Evolutionary conservation across 257 asterid genomes (phyloP).

Genomic region (Solanum neorickii): DNA sequence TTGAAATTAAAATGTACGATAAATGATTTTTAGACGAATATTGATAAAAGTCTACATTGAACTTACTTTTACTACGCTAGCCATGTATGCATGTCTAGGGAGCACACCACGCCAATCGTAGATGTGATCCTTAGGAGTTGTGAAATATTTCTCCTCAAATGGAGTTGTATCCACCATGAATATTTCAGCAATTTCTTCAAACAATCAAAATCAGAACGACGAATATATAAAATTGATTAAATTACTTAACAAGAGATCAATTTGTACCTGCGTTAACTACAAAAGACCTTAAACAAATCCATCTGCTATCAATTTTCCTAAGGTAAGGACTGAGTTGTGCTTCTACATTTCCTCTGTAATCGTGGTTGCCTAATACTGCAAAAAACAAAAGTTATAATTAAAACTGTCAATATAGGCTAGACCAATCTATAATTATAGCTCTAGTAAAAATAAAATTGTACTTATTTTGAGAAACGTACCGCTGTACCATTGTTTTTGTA

Average conservation of each 20-base stretch:
- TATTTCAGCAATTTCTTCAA: constrained; percentile 56
- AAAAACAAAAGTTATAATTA: background rate
- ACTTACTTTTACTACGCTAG: constrained; percentile 37
- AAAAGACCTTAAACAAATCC: constrained; percentile 84
- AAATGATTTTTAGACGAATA: background rate
- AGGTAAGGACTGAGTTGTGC: constrained; percentile 71
- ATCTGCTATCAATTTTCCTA: constrained; percentile 48
- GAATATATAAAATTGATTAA: background rate
- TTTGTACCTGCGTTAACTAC: constrained; percentile 48
- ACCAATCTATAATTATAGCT: background rate
- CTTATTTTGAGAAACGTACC: constrained; percentile 22
- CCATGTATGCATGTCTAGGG: constrained; percentile 31
- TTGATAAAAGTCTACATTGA: background rate
- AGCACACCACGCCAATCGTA: constrained; percentile 74
- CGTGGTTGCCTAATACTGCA: constrained; percentile 93
- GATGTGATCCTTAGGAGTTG: constrained; percentile 29
- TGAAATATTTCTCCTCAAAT: constrained; percentile 42
- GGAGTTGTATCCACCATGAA: constrained; percentile 89
- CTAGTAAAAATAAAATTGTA: no score
- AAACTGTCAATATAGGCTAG: no score
- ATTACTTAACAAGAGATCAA: background rate
- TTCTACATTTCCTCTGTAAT: constrained; percentile 66
- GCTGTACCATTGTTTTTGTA: constrained; percentile 76
- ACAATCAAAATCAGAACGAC: background rate
- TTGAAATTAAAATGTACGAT: background rate